Evolutionary conservation across 2,329 filamentous ascomycete genomes (phyloP).

Genomic region (Aureobasidium pullulans): DNA sequence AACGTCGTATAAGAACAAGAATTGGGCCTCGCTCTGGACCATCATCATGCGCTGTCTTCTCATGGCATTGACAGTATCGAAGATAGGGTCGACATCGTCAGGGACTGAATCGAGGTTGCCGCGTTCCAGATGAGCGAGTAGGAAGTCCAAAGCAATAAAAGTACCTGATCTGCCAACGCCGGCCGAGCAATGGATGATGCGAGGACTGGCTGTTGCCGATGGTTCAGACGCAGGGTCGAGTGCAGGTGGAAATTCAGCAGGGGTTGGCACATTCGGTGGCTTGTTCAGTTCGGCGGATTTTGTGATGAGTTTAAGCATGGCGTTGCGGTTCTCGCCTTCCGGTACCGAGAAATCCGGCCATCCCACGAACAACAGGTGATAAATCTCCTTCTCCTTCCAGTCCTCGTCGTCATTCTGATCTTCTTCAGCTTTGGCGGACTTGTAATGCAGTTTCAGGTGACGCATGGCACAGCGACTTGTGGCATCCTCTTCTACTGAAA

Average conservation of each 20-base stretch:
- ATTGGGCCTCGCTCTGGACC: conserved; percentile 86
- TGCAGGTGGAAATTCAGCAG: neutral
- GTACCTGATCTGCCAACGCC: conserved; percentile 92
- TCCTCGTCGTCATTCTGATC: conserved; percentile 29
- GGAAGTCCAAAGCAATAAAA: conserved; percentile 91
- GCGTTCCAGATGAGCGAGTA: conserved; percentile 71
- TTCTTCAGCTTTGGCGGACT: conserved; percentile 26
- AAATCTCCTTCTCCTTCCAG: conserved; percentile 57
- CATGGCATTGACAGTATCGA: conserved; percentile 69
- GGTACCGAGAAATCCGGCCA: conserved; percentile 93
- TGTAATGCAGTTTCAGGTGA: conserved; percentile 50
- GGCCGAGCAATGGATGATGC: conserved; percentile 67
- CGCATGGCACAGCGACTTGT: conserved; percentile 61
- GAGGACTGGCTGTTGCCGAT: conserved; percentile 49
- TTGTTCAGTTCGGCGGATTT: conserved; percentile 54
- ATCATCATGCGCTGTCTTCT: conserved; percentile 87
- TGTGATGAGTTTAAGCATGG: conserved; percentile 62
- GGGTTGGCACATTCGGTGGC: conserved; percentile 27
- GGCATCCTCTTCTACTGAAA: conserved; percentile 47
- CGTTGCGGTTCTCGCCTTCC: conserved; percentile 56
- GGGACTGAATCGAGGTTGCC: conserved; percentile 54
- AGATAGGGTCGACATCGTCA: conserved; percentile 59
- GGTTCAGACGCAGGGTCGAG: neutral
- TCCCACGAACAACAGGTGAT: conserved; percentile 76
- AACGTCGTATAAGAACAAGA: conserved; percentile 81